Percentiles rank a stretch among this genome's conserved stretches.
Evolutionary conservation across 441 rosid species (phyloP).

Genomic region (Mallotus japonicus): DNA sequence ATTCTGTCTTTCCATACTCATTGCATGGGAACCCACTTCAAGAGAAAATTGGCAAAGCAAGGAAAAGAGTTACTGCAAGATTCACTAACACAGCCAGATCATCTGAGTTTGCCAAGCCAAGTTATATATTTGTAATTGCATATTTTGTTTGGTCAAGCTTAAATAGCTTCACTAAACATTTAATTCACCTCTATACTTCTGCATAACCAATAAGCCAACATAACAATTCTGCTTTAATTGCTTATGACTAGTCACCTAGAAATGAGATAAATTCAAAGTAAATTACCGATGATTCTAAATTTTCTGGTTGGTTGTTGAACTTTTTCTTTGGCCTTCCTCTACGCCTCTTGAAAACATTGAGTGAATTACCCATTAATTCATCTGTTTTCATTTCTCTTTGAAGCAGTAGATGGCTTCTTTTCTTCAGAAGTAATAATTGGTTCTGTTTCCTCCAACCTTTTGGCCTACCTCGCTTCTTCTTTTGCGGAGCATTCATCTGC

Average conservation of each 20-base stretch:
- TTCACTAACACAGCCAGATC: neutral
- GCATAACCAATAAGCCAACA: neutral
- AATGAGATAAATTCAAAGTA: constrained; percentile 19
- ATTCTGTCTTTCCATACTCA: neutral
- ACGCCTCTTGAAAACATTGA: constrained; percentile 26
- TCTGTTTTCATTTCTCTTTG: constrained; percentile 1
- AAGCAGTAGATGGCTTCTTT: neutral
- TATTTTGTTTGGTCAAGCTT: neutral
- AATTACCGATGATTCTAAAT: constrained; percentile 34
- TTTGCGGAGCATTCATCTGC: neutral
- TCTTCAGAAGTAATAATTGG: neutral
- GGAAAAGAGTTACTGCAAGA: neutral
- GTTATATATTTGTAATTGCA: neutral
- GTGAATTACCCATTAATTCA: constrained; percentile 10
- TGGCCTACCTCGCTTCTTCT: constrained; percentile 21
- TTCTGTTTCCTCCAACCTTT: constrained; percentile 21
- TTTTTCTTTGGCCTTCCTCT: constrained; percentile 34
- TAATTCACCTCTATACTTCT: neutral
- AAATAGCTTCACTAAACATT: neutral
- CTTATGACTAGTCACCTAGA: neutral
- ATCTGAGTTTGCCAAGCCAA: constrained; percentile 3
- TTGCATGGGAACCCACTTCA: neutral
- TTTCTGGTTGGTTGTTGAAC: constrained; percentile 21
- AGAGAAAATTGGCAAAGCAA: constrained; percentile 1
- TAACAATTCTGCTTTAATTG: neutral